phyloP scores from a whole-genome alignment of 1,284 basidiomycete species.

The Phylloporus gajari region DNA sequence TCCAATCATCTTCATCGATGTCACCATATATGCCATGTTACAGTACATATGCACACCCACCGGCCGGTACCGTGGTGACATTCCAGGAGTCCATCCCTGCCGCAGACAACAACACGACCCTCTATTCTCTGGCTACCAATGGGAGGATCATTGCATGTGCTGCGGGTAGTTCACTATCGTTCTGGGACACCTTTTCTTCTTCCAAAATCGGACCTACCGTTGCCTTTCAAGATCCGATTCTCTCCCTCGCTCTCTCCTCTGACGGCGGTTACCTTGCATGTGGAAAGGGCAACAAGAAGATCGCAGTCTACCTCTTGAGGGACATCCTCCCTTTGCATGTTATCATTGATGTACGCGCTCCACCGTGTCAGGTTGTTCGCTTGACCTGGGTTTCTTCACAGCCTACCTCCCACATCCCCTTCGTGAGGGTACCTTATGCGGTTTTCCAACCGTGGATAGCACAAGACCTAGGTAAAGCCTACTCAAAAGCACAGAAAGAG shows the following conservation, averaged over 20 bases:
- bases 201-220: conserved; percentile 13
- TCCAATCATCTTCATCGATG: too few relatives aligned
- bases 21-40: too few relatives aligned
- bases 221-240: too few relatives aligned
- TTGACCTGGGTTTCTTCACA: neutral
- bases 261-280: conserved; percentile 16
- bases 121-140: conserved; percentile 12
- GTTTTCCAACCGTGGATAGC: neutral
- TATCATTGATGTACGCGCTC: conserved; percentile 7
- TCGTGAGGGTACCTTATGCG: conserved; percentile 4
- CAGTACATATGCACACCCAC: too few relatives aligned
- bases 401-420: conserved; percentile 13
- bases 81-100: neutral
- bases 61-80: too few relatives aligned
- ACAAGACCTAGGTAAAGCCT: neutral
- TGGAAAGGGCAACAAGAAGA: conserved; percentile 12
- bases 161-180: conserved; percentile 2
- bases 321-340: conserved; percentile 8
- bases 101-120: neutral
- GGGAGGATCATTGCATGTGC: conserved; percentile 1
- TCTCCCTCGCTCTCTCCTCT: conserved; percentile 17
- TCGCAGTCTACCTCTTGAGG: conserved; percentile 16
- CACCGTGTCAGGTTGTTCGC: too few relatives aligned
- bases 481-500: too few relatives aligned
- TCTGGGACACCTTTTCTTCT: conserved; percentile 15